Base-by-base conservation (phyloP, 768 basidiomycete genomes). In the Asterophora parasitica region DNA sequence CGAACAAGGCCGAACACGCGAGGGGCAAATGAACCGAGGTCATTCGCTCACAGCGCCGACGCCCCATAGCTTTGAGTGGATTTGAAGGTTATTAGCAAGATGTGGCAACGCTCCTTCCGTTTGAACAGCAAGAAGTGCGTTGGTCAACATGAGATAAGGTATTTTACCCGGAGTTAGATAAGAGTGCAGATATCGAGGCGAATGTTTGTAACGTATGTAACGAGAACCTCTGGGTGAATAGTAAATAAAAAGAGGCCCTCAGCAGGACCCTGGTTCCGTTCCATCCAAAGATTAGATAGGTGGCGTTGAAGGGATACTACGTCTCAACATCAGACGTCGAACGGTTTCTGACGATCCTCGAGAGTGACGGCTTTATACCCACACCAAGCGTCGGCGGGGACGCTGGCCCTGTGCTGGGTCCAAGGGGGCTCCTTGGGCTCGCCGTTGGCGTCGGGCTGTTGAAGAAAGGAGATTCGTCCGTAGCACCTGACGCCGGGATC, bases 261-360 rank as follows among this genome's bases (percentile, higher is more conserved):
- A 5, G 34, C 6, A 35, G 23, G 12, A 36, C 41, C 16, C 41
- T 1, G 15, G 6, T 15, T 42, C 41, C 13, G 41, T 16, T 42
- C 41, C 41, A 42, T 31, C 41, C 37, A 27, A 37, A 26, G 13
- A 27, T 23, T 20, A 19, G 20, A 32, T 33, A 30, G 19, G 10
- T 38, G 15, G 11, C 7, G 12, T 7, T 19, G 12, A 16, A 28
- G 10, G 12, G 7, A 26, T 33, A 20, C 13, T 44, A 20, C 30
- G 27, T 46, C 38, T 45, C 35, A 12, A 39, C 30, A 32, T 52
- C 58, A 7, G 58, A 56, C 5, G 54, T 53, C 39, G 64, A 60
- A 42, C 55, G 56, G 30, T 38, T 27, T 38, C 39, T 47, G 7
- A 17, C 26, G 4, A 46, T 63, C 43, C 65, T 62, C 27, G 65